Percentiles rank a stretch among this genome's conserved stretches.
These are phyloP conservation scores for Oryza coarctata DNA, from an alignment of 176 grass and related monocot genomes.

Conservation along the genomic window DNA sequence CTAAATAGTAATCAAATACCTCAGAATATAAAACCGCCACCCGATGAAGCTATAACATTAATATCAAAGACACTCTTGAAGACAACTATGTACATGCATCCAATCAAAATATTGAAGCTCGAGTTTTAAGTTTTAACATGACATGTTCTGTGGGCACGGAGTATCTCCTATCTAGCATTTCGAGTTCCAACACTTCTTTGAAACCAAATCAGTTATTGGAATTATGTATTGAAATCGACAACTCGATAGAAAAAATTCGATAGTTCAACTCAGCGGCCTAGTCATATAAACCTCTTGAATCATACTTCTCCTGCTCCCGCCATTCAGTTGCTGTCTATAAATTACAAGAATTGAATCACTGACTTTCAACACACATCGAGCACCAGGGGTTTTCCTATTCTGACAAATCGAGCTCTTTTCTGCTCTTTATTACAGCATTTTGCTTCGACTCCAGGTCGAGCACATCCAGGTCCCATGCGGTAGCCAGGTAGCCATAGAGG, in stretches of 20 bases:
- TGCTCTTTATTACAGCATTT: slow-evolving; percentile 67
- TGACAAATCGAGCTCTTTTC: slow-evolving; percentile 67
- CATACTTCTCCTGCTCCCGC: background rate
- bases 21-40: no score
- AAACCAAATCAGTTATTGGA: background rate
- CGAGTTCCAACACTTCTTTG: background rate
- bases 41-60: no score
- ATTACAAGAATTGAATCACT: background rate
- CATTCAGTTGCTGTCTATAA: background rate
- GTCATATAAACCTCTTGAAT: background rate
- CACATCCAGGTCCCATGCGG: slow-evolving; percentile 69
- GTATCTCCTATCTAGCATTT: background rate
- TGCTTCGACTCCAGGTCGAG: slow-evolving; percentile 59
- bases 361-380: slow-evolving; percentile 17
- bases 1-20: no score
- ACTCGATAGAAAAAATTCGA: background rate
- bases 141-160: background rate
- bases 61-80: no score
- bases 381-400: slow-evolving; percentile 29
- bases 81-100: background rate
- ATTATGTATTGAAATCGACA: background rate
- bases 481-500: slow-evolving; percentile 83
- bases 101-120: background rate
- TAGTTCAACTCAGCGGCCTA: background rate
- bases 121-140: background rate